phyloP scores from a whole-genome alignment of 805 yeast genomes.

The Pichia nanzhaoensis region DNA sequence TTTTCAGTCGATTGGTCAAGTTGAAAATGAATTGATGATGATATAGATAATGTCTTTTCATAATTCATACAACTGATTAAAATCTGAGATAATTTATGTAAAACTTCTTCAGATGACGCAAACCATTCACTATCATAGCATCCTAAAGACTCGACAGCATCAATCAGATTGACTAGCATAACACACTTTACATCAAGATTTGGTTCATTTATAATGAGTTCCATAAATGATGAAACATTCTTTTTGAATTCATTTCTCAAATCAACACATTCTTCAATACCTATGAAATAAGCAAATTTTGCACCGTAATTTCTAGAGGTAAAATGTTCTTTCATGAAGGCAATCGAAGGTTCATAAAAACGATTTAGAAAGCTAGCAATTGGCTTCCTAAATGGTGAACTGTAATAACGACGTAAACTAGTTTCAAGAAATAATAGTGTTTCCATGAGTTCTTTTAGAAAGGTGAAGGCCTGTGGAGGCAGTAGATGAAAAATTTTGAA shows the following conservation, averaged over 20 bases:
- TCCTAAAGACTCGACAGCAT: slow-evolving; percentile 47
- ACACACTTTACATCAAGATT: slow-evolving; percentile 48
- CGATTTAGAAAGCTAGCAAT: slow-evolving; percentile 80
- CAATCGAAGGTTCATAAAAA: slow-evolving; percentile 67
- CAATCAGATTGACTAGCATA: slow-evolving; percentile 69
- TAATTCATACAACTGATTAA: slow-evolving; percentile 39
- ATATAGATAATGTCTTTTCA: slow-evolving; percentile 37
- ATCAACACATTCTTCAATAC: slow-evolving; percentile 45
- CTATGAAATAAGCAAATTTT: slow-evolving; percentile 60
- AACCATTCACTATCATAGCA: slow-evolving; percentile 50
- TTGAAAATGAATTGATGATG: slow-evolving; percentile 61
- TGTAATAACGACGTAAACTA: slow-evolving; percentile 73
- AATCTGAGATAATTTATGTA: slow-evolving; percentile 37
- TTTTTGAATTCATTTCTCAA: slow-evolving; percentile 51
- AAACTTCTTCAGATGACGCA: slow-evolving; percentile 37
- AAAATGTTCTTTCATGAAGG: slow-evolving; percentile 62
- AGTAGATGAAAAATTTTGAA: slow-evolving; percentile 84
- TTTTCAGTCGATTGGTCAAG: slow-evolving; percentile 61
- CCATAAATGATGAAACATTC: slow-evolving; percentile 43
- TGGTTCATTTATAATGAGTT: slow-evolving; percentile 40
- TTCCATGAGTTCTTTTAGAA: slow-evolving; percentile 77
- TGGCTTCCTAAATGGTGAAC: slow-evolving; percentile 88
- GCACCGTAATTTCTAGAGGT: slow-evolving; percentile 58
- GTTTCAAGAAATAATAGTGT: slow-evolving; percentile 75
- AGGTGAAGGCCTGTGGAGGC: slow-evolving; percentile 88